Conservation (phyloP, 352 stramenopile genomes). For the Phytophthora quininea region DNA sequence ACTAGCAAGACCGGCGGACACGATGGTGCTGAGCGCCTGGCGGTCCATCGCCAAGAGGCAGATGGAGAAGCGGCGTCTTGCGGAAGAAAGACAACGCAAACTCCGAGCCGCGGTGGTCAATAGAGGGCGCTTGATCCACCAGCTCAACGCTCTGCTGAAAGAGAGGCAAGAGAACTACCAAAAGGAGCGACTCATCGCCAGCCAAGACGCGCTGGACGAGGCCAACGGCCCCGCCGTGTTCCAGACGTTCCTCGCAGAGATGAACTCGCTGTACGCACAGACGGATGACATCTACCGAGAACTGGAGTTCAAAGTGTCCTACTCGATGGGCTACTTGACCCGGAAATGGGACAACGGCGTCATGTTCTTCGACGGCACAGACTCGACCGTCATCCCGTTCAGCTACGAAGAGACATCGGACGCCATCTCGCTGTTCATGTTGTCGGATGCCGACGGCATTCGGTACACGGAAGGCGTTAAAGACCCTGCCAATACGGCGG, state of each 20-base stretch:
- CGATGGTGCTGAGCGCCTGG: slow-evolving; percentile 11
- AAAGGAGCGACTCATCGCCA: neutral
- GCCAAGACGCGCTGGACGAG: neutral
- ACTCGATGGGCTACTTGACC: slow-evolving; percentile 4
- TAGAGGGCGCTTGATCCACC: slow-evolving; percentile 5
- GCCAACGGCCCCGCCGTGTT: slow-evolving; percentile 2
- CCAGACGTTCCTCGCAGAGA: slow-evolving; percentile 2
- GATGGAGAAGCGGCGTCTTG: slow-evolving; percentile 15
- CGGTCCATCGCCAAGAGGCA: slow-evolving; percentile 18
- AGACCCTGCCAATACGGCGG: slow-evolving; percentile 27
- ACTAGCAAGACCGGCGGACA: neutral
- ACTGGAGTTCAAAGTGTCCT: slow-evolving; percentile 13
- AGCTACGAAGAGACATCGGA: slow-evolving; percentile 10
- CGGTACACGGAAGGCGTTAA: neutral
- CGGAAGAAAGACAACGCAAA: slow-evolving; percentile 12
- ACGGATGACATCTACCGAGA: slow-evolving; percentile 15
- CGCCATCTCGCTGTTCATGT: slow-evolving; percentile 14
- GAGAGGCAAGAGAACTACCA: neutral
- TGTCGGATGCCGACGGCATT: slow-evolving; percentile 2
- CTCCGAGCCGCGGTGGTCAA: slow-evolving; percentile 15
- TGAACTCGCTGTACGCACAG: slow-evolving; percentile 12
- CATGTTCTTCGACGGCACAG: slow-evolving; percentile 23
- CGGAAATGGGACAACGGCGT: slow-evolving; percentile 14
- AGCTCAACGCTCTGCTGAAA: slow-evolving; percentile 14
- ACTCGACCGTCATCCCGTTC: slow-evolving; percentile 18